Evolutionary conservation across 495 filamentous ascomycete species (phyloP).

Genomic region (Penicillium pancosmium): DNA sequence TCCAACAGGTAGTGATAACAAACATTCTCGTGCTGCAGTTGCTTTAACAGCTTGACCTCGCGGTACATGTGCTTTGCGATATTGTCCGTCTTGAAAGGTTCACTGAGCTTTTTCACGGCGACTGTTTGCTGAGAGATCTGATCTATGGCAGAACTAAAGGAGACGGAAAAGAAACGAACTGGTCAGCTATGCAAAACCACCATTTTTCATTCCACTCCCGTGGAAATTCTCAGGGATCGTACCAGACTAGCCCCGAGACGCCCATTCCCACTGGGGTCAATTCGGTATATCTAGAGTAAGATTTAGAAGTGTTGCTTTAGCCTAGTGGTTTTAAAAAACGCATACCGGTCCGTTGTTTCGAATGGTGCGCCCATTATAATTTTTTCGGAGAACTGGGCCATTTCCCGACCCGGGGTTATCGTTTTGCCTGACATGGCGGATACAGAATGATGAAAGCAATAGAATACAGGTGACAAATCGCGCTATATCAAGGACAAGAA

Average conservation of each 20-base stretch:
- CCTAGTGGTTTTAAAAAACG: neutral
- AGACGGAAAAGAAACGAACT: neutral
- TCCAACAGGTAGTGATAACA: constrained; percentile 12
- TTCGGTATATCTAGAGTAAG: constrained; percentile 75
- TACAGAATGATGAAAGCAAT: neutral
- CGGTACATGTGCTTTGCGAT: constrained; percentile 94
- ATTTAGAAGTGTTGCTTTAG: constrained; percentile 8
- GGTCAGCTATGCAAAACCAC: constrained; percentile 7
- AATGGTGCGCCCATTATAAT: constrained; percentile 98
- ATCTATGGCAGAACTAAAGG: constrained; percentile 82
- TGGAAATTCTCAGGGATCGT: constrained; percentile 30
- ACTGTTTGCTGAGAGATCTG: constrained; percentile 89
- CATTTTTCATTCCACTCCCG: no score
- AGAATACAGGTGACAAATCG: neutral
- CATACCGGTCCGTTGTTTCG: constrained; percentile 93
- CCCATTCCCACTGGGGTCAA: constrained; percentile 97
- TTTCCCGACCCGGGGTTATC: constrained; percentile 35
- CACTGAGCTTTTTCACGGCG: constrained; percentile 99
- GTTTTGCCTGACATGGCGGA: constrained; percentile 13
- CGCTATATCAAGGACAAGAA: no score
- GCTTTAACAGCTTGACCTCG: constrained; percentile 94
- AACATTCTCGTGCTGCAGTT: constrained; percentile 95
- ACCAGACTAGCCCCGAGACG: constrained; percentile 98
- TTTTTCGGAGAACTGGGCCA: constrained; percentile 96
- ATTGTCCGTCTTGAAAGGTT: constrained; percentile 95